Percentiles rank a stretch among this genome's conserved stretches.
Evolutionary conservation across 768 basidiomycete genomes (phyloP).

Genomic region (Pleurotus eryngii): DNA sequence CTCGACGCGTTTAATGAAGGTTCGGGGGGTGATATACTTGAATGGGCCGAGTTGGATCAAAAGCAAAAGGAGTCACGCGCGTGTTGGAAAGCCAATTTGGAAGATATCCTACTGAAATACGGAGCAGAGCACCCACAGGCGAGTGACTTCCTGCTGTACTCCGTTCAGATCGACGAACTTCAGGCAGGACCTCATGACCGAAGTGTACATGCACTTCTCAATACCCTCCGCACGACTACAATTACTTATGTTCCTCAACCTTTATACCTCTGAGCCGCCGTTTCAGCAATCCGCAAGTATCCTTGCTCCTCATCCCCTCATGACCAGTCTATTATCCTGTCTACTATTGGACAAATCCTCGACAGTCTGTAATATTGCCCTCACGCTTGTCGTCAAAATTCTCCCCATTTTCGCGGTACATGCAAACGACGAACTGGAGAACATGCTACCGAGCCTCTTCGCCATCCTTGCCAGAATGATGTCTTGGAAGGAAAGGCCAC

Average conservation of each 20-base stretch:
- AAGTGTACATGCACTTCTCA: conserved; percentile 61
- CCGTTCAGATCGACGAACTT: conserved; percentile 2
- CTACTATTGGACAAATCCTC: conserved; percentile 74
- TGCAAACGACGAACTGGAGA: conserved; percentile 52
- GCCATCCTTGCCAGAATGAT: conserved; percentile 67
- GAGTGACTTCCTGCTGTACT: conserved; percentile 22
- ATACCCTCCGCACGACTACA: conserved; percentile 64
- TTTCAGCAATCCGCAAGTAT: conserved; percentile 45
- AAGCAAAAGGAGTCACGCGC: conserved; percentile 56
- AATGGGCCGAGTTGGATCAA: conserved; percentile 67
- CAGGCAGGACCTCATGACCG: conserved; percentile 66
- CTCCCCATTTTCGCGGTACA: conserved; percentile 73
- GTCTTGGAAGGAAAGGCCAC: conserved; percentile 66
- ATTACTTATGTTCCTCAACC: conserved; percentile 62
- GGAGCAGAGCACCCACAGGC: conserved; percentile 65
- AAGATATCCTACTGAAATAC: conserved; percentile 67
- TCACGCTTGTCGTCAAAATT: conserved; percentile 64
- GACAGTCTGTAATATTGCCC: conserved; percentile 59
- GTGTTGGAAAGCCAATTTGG: conserved; percentile 76
- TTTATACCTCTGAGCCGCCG: conserved; percentile 51
- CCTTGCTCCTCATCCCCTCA: conserved; percentile 59
- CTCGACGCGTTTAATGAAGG: conserved; percentile 75
- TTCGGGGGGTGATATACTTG: conserved; percentile 69
- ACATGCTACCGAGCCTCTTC: conserved; percentile 61
- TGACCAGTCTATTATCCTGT: conserved; percentile 62